A percentile compares a stretch with the other conserved stretches of the same genome.
Conservation (phyloP, 1,139 yeast species). For the Sugiyamaella japonica region DNA sequence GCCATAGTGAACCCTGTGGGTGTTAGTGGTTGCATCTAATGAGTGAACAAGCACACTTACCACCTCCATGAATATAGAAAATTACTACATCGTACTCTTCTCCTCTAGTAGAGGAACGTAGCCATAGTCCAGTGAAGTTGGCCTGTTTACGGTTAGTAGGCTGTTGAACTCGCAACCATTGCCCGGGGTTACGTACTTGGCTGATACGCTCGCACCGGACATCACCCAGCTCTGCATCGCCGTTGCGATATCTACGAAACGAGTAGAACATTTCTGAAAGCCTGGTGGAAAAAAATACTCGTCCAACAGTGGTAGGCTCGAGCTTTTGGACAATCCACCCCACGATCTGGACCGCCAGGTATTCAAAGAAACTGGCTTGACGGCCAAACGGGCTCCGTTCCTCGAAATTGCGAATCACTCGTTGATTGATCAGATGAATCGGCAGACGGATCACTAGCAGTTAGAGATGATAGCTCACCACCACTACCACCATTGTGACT, state of each 20-base stretch:
- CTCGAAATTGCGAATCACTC: constrained; percentile 29
- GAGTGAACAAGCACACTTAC: no score
- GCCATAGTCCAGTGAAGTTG: constrained; percentile 40
- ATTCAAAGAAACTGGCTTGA: constrained; percentile 33
- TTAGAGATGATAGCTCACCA: not conserved
- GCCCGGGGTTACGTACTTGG: constrained; percentile 26
- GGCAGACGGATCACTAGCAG: constrained; percentile 26
- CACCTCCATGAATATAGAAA: constrained; percentile 44
- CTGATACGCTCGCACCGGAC: constrained; percentile 20
- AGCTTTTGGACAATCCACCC: constrained; percentile 28
- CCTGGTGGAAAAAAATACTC: constrained; percentile 27
- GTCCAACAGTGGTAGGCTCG: constrained; percentile 28
- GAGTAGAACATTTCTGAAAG: constrained; percentile 28
- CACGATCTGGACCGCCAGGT: constrained; percentile 28
- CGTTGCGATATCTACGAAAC: constrained; percentile 33
- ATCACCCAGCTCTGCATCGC: constrained; percentile 36
- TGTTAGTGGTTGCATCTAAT: no score
- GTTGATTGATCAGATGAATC: constrained; percentile 24
- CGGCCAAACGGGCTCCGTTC: constrained; percentile 32
- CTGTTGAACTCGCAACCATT: not conserved
- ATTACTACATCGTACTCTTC: constrained; percentile 40
- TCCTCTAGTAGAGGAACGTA: constrained; percentile 38
- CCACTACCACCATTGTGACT: not conserved
- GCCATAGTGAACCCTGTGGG: constrained; percentile 34
- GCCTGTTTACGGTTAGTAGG: constrained; percentile 18